These are phyloP conservation scores for Pelargonium nanum DNA, from an alignment of 345 rosid genomes.

Conservation along the genomic window DNA sequence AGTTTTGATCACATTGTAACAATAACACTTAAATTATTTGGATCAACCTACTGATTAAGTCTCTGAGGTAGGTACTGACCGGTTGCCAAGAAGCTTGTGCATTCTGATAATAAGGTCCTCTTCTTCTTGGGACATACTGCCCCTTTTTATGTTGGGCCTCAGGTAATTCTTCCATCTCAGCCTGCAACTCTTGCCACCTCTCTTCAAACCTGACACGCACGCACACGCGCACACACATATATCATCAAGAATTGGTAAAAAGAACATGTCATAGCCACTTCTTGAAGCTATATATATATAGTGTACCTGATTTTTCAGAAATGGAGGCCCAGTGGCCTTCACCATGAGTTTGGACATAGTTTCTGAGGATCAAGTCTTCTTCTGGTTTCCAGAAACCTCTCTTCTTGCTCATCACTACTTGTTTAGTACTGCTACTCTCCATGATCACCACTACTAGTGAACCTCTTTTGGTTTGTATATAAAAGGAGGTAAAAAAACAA, in stretches of 20 bases:
- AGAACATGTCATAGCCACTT: neutral
- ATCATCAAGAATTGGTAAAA: neutral
- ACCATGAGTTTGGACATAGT: conserved; percentile 61
- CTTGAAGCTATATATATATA: neutral
- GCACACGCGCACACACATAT: neutral
- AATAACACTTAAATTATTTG: too few relatives aligned
- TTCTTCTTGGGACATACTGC: neutral
- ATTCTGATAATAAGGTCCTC: neutral
- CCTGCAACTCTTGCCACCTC: conserved; percentile 43
- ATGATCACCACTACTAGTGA: conserved; percentile 2
- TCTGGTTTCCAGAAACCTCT: conserved; percentile 87
- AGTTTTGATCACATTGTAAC: too few relatives aligned
- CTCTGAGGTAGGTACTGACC: neutral
- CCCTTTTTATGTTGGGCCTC: neutral
- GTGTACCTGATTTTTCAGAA: conserved; percentile 54
- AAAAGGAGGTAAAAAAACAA: neutral
- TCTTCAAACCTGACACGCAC: conserved; percentile 41
- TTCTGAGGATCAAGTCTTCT: conserved; percentile 61
- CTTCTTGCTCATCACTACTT: conserved; percentile 29
- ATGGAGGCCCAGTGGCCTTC: conserved; percentile 81
- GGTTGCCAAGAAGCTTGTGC: neutral
- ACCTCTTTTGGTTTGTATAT: neutral
- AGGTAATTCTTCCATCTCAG: neutral
- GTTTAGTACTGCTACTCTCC: conserved; percentile 30
- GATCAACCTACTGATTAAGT: neutral